Base-by-base conservation (phyloP, 768 basidiomycete species). In the Suillus tomentosus region DNA sequence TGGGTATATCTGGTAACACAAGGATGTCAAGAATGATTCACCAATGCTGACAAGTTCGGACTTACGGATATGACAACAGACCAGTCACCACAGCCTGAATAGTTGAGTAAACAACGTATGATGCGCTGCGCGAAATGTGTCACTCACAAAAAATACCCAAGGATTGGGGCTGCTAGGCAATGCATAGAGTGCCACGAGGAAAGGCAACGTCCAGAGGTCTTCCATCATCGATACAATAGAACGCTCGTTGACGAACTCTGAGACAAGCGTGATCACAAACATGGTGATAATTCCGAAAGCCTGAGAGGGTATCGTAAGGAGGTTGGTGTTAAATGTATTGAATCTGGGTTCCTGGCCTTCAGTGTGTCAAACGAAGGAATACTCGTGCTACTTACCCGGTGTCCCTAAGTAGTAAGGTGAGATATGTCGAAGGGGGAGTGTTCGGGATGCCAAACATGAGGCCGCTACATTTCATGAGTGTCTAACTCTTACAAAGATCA, bases 181-280 rank as follows among this genome's bases (percentile, higher is more conserved):
- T 7, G 77, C 74, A 64, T 84, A 84, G 17, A 87, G 62, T 0
- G 85, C 85, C 36, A 90, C 76, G 57, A 89, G 73, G 74, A 87
- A 87, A 3, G 87, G 86, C 17, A 90, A 74, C 0, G 79, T 73
- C 89, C 89, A 91, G 4, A 87, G 37, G 65, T 86, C 80, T 64
- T 85, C 79, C 53, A 78, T 71, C 79, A 85, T 83, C 0, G 87
- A 76, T 17, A 87, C 79, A 34, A 83, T 73, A 2, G 85, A 76
- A n/a, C 87, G 78, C 22, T 86, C 83, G 66, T 86, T 77, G 27
- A 88, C 73, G 3, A 73, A 72, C 64, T 87, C 86, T 3, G 86
- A 86, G 14, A 84, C 62, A 37, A 84, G 67, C 0, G 85, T 79
- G 45, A 87, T 77, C 31, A 71, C 64, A 39, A 84, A 79, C 81